Evolutionary conservation across 169 alveolate genomes (phyloP).

Genomic region (Plasmodium relictum): DNA sequence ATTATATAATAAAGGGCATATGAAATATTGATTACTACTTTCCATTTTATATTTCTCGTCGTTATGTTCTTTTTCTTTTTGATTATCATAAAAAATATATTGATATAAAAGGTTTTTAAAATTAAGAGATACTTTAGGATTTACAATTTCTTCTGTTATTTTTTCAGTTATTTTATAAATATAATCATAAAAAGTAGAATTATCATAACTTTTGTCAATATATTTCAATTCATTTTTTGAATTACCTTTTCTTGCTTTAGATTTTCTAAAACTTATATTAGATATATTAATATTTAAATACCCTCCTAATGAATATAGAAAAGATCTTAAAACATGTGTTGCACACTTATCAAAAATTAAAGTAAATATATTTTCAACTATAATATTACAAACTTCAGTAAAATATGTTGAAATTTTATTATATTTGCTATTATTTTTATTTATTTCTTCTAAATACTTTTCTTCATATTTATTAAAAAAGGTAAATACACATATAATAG

Average conservation of each 20-base stretch:
- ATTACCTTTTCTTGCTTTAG: slow-evolving; percentile 34
- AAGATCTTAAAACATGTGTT: slow-evolving; percentile 67
- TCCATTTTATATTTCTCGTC: slow-evolving; percentile 19
- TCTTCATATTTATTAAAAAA: slow-evolving; percentile 71
- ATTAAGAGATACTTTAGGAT: slow-evolving; percentile 36
- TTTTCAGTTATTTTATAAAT: slow-evolving; percentile 20
- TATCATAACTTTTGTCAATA: background rate
- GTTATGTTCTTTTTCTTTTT: background rate
- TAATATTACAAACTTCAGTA: slow-evolving; percentile 15
- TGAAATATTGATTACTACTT: slow-evolving; percentile 51
- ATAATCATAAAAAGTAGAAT: slow-evolving; percentile 20
- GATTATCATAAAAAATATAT: slow-evolving; percentile 41
- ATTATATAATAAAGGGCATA: slow-evolving; percentile 57
- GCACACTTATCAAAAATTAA: slow-evolving; percentile 51
- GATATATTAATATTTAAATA: slow-evolving; percentile 44
- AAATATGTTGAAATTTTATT: slow-evolving; percentile 3
- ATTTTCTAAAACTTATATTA: slow-evolving; percentile 70
- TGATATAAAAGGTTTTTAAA: slow-evolving; percentile 56
- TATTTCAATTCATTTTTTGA: slow-evolving; percentile 10
- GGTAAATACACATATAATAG: slow-evolving; percentile 28
- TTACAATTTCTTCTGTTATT: slow-evolving; percentile 38
- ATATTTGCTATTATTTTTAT: slow-evolving; percentile 16
- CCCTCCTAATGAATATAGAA: slow-evolving; percentile 63
- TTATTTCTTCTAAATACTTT: slow-evolving; percentile 47
- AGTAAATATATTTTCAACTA: slow-evolving; percentile 23